Percentiles rank a stretch among this genome's conserved stretches.
phyloP scores from a whole-genome alignment of 805 yeast species.

The Metschnikowia kofuensis region DNA sequence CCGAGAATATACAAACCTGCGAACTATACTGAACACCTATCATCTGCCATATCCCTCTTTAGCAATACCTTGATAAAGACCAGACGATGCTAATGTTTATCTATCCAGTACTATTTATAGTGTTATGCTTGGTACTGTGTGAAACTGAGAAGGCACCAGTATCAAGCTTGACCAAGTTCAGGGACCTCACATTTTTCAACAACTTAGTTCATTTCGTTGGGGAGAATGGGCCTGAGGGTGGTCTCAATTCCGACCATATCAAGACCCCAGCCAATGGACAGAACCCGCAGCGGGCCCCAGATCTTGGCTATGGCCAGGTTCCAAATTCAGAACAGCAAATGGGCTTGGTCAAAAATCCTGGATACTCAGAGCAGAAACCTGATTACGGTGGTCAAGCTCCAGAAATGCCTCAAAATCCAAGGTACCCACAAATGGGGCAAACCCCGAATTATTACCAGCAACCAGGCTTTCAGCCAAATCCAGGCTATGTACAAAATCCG shows the following conservation, averaged over 20 bases:
- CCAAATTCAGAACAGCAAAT: not conserved
- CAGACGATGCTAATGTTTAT: not conserved
- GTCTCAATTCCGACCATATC: not conserved
- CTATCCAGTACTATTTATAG: not conserved
- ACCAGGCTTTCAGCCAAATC: not conserved
- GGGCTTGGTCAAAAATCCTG: too few relatives aligned
- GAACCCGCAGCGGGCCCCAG: not conserved
- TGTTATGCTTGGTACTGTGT: not conserved
- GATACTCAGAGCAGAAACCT: too few relatives aligned
- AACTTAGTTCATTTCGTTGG: conserved; percentile 8
- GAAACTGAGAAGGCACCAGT: conserved; percentile 1
- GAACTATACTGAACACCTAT: too few relatives aligned
- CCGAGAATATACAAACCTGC: too few relatives aligned
- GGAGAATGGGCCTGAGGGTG: not conserved
- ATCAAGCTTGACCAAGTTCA: conserved; percentile 3
- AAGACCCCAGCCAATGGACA: not conserved
- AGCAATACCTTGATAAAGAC: too few relatives aligned
- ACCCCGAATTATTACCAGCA: not conserved
- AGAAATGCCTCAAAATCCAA: not conserved
- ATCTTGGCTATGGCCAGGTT: not conserved
- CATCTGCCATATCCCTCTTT: too few relatives aligned
- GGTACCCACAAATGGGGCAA: not conserved
- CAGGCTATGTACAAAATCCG: not conserved
- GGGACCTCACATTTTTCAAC: conserved; percentile 7
- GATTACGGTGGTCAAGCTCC: not conserved